phyloP scores from a whole-genome alignment of 805 yeast genomes.

The Saccharomycopsis babjevae region DNA sequence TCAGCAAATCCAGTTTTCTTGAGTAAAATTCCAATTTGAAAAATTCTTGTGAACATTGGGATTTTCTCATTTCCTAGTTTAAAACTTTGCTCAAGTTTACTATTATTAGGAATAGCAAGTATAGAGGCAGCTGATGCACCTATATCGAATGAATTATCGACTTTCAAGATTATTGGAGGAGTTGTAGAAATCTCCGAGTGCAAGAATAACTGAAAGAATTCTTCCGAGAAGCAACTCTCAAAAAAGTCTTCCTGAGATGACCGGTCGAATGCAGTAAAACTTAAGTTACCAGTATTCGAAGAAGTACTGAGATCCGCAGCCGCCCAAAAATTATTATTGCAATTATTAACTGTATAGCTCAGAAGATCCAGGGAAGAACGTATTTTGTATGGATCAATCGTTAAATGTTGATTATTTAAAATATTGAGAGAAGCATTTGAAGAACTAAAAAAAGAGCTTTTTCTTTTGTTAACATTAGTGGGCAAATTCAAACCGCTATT shows the following conservation, averaged over 20 bases:
- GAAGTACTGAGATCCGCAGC: background rate
- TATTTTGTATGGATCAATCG: constrained; percentile 7
- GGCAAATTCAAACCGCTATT: background rate
- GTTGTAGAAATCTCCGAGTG: background rate
- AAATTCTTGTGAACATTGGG: constrained; percentile 27
- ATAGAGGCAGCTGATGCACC: background rate
- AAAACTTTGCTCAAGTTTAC: background rate
- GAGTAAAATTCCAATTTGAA: constrained; percentile 32
- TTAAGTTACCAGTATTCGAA: background rate
- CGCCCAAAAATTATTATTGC: background rate
- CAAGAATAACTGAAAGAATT: background rate
- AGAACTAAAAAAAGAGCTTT: constrained; percentile 3
- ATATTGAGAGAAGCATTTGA: constrained; percentile 1
- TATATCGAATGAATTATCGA: constrained; percentile 12
- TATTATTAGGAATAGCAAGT: background rate
- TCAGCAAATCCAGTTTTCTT: constrained; percentile 27
- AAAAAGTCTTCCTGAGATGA: background rate
- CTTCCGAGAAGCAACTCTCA: background rate
- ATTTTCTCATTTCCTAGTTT: background rate
- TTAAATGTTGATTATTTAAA: background rate
- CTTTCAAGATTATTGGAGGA: constrained; percentile 10
- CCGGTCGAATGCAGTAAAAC: background rate
- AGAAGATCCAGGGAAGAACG: background rate
- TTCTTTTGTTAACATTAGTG: background rate
- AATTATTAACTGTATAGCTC: background rate